These are phyloP conservation scores for Trichomonascaceae sp. DNA, from an alignment of 1,139 yeast genomes.

Conservation along the genomic window DNA sequence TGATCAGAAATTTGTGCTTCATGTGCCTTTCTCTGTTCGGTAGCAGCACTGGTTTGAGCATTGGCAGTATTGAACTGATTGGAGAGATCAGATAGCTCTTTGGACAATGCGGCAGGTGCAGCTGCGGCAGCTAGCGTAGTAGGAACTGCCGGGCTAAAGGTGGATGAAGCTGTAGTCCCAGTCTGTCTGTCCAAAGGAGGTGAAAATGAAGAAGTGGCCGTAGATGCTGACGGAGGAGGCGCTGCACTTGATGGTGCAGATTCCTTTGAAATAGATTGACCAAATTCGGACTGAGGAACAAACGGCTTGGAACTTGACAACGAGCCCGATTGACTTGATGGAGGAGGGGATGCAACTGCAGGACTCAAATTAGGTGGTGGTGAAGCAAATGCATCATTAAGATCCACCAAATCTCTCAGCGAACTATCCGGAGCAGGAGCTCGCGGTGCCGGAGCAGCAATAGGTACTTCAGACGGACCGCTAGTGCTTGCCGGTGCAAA, in stretches of 20 bases:
- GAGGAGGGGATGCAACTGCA: constrained; percentile 10
- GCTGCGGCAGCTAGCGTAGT: background rate
- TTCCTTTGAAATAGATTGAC: constrained; percentile 47
- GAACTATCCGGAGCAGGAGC: constrained; percentile 17
- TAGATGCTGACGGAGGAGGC: constrained; percentile 10
- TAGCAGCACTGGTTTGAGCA: constrained; percentile 63
- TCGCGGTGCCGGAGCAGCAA: constrained; percentile 10
- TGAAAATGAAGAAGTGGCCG: background rate
- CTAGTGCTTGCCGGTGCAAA: constrained; percentile 10
- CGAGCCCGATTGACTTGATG: background rate
- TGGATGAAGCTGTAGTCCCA: background rate
- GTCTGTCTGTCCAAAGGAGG: background rate
- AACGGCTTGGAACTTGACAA: constrained; percentile 24
- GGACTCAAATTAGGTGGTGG: constrained; percentile 29
- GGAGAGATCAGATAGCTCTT: constrained; percentile 77
- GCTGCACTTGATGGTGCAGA: constrained; percentile 11
- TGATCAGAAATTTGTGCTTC: constrained; percentile 68
- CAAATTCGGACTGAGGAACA: constrained; percentile 64
- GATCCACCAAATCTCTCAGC: constrained; percentile 28
- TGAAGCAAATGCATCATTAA: constrained; percentile 37
- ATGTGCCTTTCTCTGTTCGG: constrained; percentile 66
- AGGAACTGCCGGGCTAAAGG: background rate
- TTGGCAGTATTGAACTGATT: constrained; percentile 78
- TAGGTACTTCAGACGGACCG: background rate
- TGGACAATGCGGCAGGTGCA: constrained; percentile 17